A percentile compares a stretch with the other conserved stretches of the same genome.
These are phyloP conservation scores for Hortiboletus rubellus DNA, from an alignment of 1,284 basidiomycete species.

Conservation along the genomic window DNA sequence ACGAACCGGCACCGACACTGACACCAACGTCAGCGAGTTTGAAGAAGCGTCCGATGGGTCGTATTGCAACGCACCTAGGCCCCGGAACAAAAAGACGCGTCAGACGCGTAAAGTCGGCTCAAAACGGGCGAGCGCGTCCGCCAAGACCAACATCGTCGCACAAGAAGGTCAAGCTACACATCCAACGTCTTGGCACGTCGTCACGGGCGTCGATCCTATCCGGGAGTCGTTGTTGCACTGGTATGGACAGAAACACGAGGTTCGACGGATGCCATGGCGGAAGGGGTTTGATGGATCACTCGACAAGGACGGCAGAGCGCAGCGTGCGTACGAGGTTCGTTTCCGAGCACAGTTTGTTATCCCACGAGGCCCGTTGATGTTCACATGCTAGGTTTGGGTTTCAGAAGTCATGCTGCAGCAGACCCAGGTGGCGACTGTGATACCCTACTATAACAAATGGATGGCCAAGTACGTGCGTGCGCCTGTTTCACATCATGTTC, in stretches of 20 bases:
- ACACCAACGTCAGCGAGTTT: constrained; percentile 14
- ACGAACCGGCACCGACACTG: constrained; percentile 1
- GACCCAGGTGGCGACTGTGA: constrained; percentile 88
- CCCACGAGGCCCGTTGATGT: background rate
- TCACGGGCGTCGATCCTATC: constrained; percentile 38
- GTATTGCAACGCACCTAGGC: constrained; percentile 14
- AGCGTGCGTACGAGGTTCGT: constrained; percentile 77
- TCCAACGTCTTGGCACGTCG: constrained; percentile 36
- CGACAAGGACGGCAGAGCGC: constrained; percentile 53
- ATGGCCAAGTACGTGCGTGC: constrained; percentile 61
- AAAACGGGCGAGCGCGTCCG: constrained; percentile 9
- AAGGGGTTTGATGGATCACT: constrained; percentile 61
- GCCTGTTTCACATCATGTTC: background rate
- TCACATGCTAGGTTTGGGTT: constrained; percentile 67
- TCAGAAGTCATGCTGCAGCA: constrained; percentile 98
- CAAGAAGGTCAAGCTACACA: constrained; percentile 16
- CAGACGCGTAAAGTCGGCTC: constrained; percentile 13
- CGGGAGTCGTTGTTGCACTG: constrained; percentile 58
- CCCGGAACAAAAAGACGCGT: constrained; percentile 16
- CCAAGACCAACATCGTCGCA: background rate
- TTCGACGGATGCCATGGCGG: constrained; percentile 85
- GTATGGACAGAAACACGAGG: constrained; percentile 63
- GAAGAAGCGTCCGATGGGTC: constrained; percentile 23
- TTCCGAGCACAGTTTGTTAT: background rate
- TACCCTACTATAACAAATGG: constrained; percentile 87